Percentiles rank a stretch among this genome's conserved stretches.
phyloP scores from a whole-genome alignment of 129 eudicot genomes.

The Chrysanthemum makinoi region DNA sequence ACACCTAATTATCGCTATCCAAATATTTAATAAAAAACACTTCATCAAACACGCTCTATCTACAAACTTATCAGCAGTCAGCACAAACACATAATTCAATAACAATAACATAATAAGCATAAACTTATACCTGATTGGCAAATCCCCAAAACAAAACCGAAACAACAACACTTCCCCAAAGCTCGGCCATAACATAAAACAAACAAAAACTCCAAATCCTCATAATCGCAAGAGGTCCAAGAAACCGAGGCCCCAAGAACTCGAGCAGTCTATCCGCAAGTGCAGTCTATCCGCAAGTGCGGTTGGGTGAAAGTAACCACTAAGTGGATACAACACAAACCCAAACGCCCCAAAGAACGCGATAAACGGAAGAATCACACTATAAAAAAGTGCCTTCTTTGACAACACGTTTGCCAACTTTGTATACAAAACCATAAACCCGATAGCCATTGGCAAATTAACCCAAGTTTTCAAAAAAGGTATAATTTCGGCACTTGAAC shows the following conservation, averaged over 20 bases:
- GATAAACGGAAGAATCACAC: conserved; percentile 79
- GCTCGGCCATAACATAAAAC: conserved; percentile 99
- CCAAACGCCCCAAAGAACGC: conserved; percentile 99
- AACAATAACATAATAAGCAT: neutral
- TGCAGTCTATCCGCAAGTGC: conserved; percentile 89
- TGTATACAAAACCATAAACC: conserved; percentile 89
- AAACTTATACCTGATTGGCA: conserved; percentile 85
- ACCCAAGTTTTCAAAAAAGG: conserved; percentile 99
- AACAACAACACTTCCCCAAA: conserved; percentile 99
- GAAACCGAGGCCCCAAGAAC: conserved; percentile 80
- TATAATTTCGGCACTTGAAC: conserved; percentile 99
- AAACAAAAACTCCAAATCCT: conserved; percentile 97
- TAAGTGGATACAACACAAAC: conserved; percentile 89
- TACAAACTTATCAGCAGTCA: neutral
- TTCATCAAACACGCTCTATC: conserved; percentile 3
- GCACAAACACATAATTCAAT: conserved; percentile 1
- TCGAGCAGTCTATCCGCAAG: conserved; percentile 88
- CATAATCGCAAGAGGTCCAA: conserved; percentile 93
- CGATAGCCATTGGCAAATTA: conserved; percentile 98
- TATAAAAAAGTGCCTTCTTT: conserved; percentile 76
- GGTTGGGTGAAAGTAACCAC: conserved; percentile 76
- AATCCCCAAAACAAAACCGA: conserved; percentile 99
- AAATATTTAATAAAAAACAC: neutral
- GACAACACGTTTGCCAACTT: conserved; percentile 87
- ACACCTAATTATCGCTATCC: conserved; percentile 1